Evolutionary conservation across 1,284 basidiomycete genomes (phyloP).

Genomic region (Trichosporon coremiiforme): DNA sequence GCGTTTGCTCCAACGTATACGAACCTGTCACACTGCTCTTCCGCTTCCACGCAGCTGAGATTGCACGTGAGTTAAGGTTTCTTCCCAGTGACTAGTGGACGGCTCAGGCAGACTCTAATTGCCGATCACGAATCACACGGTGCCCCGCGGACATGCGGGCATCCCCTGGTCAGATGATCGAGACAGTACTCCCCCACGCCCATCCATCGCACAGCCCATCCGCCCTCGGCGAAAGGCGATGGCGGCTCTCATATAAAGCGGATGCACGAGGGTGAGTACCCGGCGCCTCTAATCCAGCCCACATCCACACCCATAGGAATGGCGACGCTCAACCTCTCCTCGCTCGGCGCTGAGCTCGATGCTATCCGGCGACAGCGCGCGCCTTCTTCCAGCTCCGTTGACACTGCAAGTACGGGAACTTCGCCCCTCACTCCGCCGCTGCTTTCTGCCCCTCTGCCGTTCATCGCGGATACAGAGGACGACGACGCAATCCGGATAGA

Average conservation of each 20-base stretch:
- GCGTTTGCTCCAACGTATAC: background rate
- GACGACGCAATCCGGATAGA: no score
- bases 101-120: background rate
- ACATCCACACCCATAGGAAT: background rate
- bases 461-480: background rate
- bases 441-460: background rate
- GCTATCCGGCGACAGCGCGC: conserved; percentile 25
- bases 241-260: background rate
- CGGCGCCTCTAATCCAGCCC: background rate
- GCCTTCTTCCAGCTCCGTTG: conserved; percentile 19
- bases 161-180: conserved; percentile 4
- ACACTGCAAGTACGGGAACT: conserved; percentile 10
- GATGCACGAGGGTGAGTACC: background rate
- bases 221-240: background rate
- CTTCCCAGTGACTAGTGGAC: background rate
- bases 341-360: conserved; percentile 31
- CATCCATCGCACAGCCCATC: background rate
- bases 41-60: no score
- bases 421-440: conserved; percentile 3
- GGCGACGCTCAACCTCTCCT: conserved; percentile 29
- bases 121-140: conserved; percentile 16
- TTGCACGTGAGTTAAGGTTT: no score
- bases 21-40: no score
- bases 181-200: background rate
- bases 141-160: background rate